These are phyloP conservation scores for Volvox carteri DNA, from an alignment of 163 green algal genomes.

Conservation along the genomic window DNA sequence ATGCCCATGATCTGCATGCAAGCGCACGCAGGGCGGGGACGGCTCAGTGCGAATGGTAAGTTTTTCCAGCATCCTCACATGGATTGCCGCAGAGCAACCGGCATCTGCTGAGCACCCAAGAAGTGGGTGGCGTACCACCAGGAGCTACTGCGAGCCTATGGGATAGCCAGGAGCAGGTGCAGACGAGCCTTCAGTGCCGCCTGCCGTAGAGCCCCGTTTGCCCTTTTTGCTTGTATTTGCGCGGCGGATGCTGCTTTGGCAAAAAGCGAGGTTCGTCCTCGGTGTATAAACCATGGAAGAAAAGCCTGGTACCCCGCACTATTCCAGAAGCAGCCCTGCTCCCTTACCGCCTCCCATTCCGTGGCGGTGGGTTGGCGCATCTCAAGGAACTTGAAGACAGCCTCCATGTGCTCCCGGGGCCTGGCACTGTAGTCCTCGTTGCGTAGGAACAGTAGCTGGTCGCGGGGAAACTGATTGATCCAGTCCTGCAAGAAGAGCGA, in stretches of 20 bases:
- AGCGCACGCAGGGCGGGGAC: too few species aligned
- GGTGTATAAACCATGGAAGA: background rate
- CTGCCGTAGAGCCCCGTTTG: too few species aligned
- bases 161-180: too few species aligned
- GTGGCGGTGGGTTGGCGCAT: conserved; percentile 12
- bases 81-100: background rate
- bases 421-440: conserved; percentile 75
- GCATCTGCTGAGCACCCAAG: background rate
- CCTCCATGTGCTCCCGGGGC: conserved; percentile 55
- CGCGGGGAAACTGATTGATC: conserved; percentile 68
- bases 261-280: too few species aligned
- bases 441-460: conserved; percentile 77
- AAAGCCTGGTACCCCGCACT: background rate
- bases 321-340: background rate
- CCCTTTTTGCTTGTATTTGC: too few species aligned
- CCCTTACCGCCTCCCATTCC: conserved; percentile 38
- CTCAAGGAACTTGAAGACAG: conserved; percentile 49
- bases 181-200: too few species aligned
- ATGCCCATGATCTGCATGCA: conserved; percentile 64
- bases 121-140: background rate
- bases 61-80: too few species aligned
- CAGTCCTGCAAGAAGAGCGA: conserved; percentile 62
- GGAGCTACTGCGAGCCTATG: too few species aligned
- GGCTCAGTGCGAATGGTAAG: too few species aligned
- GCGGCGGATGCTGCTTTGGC: too few species aligned